Evolutionary conservation across 75 land plant species (phyloP).

Genomic region (Pinus taeda): DNA sequence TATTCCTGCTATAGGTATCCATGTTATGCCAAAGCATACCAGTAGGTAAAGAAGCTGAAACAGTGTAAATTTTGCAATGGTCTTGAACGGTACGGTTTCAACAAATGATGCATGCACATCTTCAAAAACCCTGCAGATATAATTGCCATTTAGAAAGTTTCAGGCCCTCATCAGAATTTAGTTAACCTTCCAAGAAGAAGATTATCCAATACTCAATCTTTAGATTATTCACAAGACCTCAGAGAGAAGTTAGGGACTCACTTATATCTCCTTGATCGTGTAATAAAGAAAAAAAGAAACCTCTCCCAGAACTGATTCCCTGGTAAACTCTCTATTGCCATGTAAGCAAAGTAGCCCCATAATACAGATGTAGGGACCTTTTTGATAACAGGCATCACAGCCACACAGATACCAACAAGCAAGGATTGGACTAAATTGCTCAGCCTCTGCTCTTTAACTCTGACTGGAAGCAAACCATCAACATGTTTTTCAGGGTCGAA

Average conservation of each 20-base stretch:
- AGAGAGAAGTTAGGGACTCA: background rate
- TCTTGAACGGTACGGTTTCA: conserved; percentile 81
- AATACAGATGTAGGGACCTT: conserved; percentile 35
- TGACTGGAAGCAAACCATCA: conserved; percentile 35
- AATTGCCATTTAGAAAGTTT: background rate
- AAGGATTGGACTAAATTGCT: conserved; percentile 38
- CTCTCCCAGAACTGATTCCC: conserved; percentile 51
- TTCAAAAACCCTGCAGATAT: conserved; percentile 64
- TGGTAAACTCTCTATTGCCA: conserved; percentile 44
- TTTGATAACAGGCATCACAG: conserved; percentile 29
- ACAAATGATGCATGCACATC: conserved; percentile 77
- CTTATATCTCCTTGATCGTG: conserved; percentile 30
- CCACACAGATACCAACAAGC: conserved; percentile 34
- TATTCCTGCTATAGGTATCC: conserved; percentile 96
- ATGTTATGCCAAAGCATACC: conserved; percentile 85
- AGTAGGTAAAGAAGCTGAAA: conserved; percentile 80
- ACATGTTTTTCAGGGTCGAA: conserved; percentile 41
- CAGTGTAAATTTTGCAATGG: conserved; percentile 62
- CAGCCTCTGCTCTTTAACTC: conserved; percentile 41
- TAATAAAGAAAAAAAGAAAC: conserved; percentile 26
- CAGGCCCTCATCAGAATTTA: background rate
- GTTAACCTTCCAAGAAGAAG: background rate
- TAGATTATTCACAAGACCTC: background rate
- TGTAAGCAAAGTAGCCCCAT: conserved; percentile 46
- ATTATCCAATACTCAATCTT: background rate